Evolutionary conservation across 208 protist species (phyloP).

Genomic region (Giardia duodenalis): DNA sequence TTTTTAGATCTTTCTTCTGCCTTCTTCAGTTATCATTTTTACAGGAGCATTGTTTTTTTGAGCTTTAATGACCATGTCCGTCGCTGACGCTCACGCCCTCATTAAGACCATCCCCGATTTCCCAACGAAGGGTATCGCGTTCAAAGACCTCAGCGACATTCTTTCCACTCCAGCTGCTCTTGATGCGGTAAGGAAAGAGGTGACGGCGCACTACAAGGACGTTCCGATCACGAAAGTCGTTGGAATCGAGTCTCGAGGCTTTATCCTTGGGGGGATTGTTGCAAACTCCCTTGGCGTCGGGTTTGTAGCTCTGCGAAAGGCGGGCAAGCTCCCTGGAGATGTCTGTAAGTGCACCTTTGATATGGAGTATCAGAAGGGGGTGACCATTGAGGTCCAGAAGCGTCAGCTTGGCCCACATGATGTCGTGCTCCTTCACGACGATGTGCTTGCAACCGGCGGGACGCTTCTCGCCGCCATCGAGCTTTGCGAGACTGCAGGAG

Average conservation of each 20-base stretch:
- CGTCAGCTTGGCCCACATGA: not conserved
- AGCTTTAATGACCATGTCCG: no score
- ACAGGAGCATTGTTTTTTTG: no score
- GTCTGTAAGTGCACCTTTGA: not conserved
- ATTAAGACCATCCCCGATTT: slow-evolving; percentile 11
- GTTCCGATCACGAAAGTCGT: not conserved
- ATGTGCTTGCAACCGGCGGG: slow-evolving; percentile 12
- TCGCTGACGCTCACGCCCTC: no score
- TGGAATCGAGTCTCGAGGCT: not conserved
- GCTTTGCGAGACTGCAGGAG: not conserved
- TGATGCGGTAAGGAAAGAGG: not conserved
- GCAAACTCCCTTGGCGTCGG: not conserved
- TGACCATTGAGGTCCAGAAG: not conserved
- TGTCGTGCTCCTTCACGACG: slow-evolving; percentile 18
- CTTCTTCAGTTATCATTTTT: no score
- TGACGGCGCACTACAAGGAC: not conserved
- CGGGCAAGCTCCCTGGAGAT: slow-evolving; percentile 13
- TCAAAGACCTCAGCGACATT: slow-evolving; percentile 6
- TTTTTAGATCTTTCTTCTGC: no score
- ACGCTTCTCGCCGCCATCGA: slow-evolving; percentile 6
- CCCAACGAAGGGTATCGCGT: not conserved
- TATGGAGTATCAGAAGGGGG: slow-evolving; percentile 12
- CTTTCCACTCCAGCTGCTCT: not conserved
- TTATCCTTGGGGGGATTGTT: not conserved
- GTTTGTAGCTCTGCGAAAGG: not conserved